Evolutionary conservation across 108 stramenopile species (phyloP), one percentile per base, ranked within the genome.

Genomic region (Fragilariopsis cylindrus): DNA sequence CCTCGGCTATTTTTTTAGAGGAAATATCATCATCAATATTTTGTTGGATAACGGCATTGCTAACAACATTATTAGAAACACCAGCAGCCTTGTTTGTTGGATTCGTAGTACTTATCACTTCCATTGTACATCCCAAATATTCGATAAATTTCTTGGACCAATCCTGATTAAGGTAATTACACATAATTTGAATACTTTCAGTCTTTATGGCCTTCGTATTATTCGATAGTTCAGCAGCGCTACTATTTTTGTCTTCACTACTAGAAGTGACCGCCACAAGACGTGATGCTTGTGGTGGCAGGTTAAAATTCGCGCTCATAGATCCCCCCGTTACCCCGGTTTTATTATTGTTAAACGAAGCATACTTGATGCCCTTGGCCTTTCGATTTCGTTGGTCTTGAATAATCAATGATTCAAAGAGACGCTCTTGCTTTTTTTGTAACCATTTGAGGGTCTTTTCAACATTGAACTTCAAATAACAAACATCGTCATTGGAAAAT

Each of bases 181-280:
- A 86, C 15, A 92, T 50, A n/a, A 89, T 77, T 54, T 92, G 91
- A 48, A 87, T 41, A 41, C 77, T 78, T 18, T 78, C 71, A 2
- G 66, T 56, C 39, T 55, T 72, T 2, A 78, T 53, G 13, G 43
- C 39, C 7, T 71, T 44, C 39, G 44, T 57, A 13, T 57, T 57
- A 12, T 7, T 49, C 45, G 13, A 52, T 65, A 48, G 39, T 58
- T 60, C 52, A 4, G 74, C 62, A 43, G 65, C 44, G 30, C 53
- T 60, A 47, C 41, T 41, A 11, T 45, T 44, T 67, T 58, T 19
- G 52, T 21, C 58, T 66, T 80, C 46, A 56, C 55, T 21, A 11
- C 52, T 0, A 21, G 50, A 16, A 19, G 52, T 56, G 4, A 0
- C 40, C 16, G 13, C 43, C 5, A 21, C 62, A 7, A 43, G 9